These are phyloP conservation scores for Rostrohypoxylon terebratum DNA, from an alignment of 495 filamentous ascomycete species.

Conservation along the genomic window DNA sequence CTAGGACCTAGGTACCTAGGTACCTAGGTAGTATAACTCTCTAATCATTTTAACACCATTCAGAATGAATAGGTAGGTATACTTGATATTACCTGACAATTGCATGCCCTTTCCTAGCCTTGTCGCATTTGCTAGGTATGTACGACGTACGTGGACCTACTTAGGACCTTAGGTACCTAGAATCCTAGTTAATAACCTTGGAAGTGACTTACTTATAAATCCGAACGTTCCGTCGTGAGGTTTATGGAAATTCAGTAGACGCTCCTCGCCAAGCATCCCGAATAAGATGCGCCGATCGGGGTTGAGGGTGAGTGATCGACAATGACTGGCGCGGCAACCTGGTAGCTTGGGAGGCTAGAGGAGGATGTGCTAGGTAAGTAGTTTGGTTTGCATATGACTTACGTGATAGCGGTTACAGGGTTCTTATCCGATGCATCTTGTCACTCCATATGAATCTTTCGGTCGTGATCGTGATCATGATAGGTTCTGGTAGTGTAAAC, in stretches of 20 bases:
- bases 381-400: conserved; percentile 26
- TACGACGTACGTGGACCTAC: too few relatives aligned
- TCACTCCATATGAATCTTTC: conserved; percentile 1
- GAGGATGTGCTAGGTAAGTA: not conserved
- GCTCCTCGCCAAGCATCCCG: not conserved
- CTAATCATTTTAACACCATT: too few relatives aligned
- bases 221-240: too few relatives aligned
- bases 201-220: too few relatives aligned
- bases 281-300: conserved; percentile 9
- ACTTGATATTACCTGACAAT: too few relatives aligned
- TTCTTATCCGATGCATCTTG: conserved; percentile 7
- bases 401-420: conserved; percentile 8
- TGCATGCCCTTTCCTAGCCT: too few relatives aligned
- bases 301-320: not conserved
- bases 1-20: too few relatives aligned
- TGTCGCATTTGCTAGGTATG: too few relatives aligned
- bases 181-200: too few relatives aligned
- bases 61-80: too few relatives aligned
- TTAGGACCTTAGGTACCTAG: too few relatives aligned
- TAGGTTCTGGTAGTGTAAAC: not conserved
- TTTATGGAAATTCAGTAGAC: not conserved
- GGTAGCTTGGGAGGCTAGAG: not conserved
- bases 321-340: not conserved
- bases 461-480: not conserved
- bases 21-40: too few relatives aligned